These are phyloP conservation scores for Noccaea caerulescens DNA, from an alignment of 345 rosid species.

Conservation along the genomic window DNA sequence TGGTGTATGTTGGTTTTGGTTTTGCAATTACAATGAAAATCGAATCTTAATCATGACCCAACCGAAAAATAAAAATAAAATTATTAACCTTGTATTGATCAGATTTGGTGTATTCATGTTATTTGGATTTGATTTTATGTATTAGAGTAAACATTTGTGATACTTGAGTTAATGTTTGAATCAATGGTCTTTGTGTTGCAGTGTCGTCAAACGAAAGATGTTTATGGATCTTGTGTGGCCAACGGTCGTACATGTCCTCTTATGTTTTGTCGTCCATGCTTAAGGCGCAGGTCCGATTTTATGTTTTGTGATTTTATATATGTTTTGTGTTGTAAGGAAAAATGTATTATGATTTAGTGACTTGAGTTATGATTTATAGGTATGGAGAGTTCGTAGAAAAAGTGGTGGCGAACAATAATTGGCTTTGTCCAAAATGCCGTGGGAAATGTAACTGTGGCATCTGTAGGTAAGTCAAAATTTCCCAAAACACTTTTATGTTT, in stretches of 20 bases:
- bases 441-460: conserved; percentile 84
- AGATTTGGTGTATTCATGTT: not conserved
- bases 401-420: conserved; percentile 50
- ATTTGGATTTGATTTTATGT: not conserved
- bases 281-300: conserved; percentile 62
- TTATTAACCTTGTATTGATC: no score
- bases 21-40: no score
- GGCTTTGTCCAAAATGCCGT: conserved; percentile 86
- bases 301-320: not conserved
- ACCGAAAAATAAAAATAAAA: no score
- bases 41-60: no score
- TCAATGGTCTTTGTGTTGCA: conserved; percentile 40
- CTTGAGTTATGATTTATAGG: conserved; percentile 43
- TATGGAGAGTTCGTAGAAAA: conserved; percentile 74
- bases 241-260: conserved; percentile 46
- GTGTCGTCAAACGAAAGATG: conserved; percentile 83
- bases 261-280: conserved; percentile 69
- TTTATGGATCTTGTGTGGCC: conserved; percentile 59
- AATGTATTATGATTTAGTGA: not conserved
- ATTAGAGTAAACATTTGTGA: no score
- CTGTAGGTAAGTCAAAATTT: conserved; percentile 59
- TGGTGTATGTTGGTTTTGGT: no score
- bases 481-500: not conserved
- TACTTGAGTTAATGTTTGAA: not conserved
- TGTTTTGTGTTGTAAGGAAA: not conserved